Percentiles rank a stretch among this genome's conserved stretches.
Evolutionary conservation across 2,329 filamentous ascomycete species (phyloP).

Genomic region (Penicillium sp.): DNA sequence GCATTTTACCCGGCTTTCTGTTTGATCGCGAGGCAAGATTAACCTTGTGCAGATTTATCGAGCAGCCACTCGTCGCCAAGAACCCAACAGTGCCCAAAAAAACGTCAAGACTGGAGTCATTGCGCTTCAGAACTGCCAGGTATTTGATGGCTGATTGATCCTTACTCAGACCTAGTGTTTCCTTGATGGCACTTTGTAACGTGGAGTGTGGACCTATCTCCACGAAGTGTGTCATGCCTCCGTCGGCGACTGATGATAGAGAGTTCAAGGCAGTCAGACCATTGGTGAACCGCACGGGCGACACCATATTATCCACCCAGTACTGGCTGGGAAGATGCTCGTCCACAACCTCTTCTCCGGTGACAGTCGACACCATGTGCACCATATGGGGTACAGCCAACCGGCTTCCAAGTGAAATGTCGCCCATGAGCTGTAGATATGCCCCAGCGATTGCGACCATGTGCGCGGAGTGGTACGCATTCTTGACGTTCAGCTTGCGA

Average conservation of each 20-base stretch:
- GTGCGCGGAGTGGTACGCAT: slow-evolving; percentile 31
- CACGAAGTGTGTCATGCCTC: slow-evolving; percentile 19
- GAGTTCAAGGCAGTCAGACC: slow-evolving; percentile 18
- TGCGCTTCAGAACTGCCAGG: slow-evolving; percentile 23
- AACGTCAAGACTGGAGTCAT: slow-evolving; percentile 14
- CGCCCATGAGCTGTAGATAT: slow-evolving; percentile 24
- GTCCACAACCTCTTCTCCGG: slow-evolving; percentile 15
- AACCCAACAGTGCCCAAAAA: slow-evolving; percentile 20
- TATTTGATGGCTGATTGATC: slow-evolving; percentile 20
- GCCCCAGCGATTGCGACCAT: slow-evolving; percentile 24
- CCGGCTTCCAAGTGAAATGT: slow-evolving; percentile 8
- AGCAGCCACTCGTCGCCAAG: slow-evolving; percentile 17
- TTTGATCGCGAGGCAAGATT: slow-evolving; percentile 14
- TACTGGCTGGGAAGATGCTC: slow-evolving; percentile 19
- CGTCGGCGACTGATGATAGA: not conserved
- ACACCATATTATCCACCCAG: slow-evolving; percentile 33
- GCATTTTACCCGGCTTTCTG: slow-evolving; percentile 6
- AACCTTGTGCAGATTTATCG: slow-evolving; percentile 22
- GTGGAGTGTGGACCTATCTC: slow-evolving; percentile 33
- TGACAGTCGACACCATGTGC: slow-evolving; percentile 26
- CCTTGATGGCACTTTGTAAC: slow-evolving; percentile 27
- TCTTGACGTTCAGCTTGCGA: slow-evolving; percentile 27
- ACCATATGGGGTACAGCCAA: slow-evolving; percentile 12
- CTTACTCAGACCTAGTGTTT: slow-evolving; percentile 14
- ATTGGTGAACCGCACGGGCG: slow-evolving; percentile 26